Percentiles rank a stretch among this genome's conserved stretches.
Conservation (phyloP, 352 stramenopile genomes). For the Phytophthora lateralis region DNA sequence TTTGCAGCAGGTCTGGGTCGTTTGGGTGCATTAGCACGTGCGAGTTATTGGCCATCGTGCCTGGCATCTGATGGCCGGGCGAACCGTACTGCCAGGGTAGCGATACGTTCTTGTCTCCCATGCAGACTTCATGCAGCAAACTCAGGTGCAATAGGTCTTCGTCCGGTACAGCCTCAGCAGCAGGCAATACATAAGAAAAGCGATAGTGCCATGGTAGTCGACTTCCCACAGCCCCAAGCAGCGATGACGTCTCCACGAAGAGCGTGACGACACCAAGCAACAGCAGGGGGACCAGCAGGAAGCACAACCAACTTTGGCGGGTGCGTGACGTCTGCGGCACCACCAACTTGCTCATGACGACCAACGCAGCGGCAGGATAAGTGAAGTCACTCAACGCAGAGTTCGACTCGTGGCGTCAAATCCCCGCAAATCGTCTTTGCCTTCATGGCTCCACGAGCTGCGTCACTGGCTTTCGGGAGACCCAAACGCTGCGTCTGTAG, state of each 20-base stretch:
- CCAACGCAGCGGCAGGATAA: constrained; percentile 12
- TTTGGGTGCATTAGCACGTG: constrained; percentile 30
- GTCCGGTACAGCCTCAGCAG: constrained; percentile 24
- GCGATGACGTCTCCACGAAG: constrained; percentile 24
- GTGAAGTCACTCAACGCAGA: constrained; percentile 20
- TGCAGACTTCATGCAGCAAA: constrained; percentile 41
- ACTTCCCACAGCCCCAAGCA: constrained; percentile 13
- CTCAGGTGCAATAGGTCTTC: constrained; percentile 40
- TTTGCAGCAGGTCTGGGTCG: constrained; percentile 38
- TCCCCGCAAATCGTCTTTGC: constrained; percentile 28
- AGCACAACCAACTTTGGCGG: constrained; percentile 15
- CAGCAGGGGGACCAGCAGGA: constrained; percentile 27
- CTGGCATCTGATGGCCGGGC: constrained; percentile 29
- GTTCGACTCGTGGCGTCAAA: constrained; percentile 16
- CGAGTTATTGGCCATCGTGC: constrained; percentile 28
- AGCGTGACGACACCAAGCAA: constrained; percentile 23
- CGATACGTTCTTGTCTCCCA: constrained; percentile 23
- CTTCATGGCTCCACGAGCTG: constrained; percentile 17
- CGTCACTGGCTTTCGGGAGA: constrained; percentile 24
- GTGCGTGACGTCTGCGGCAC: constrained; percentile 1
- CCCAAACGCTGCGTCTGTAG: neutral
- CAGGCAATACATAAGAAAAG: constrained; percentile 13
- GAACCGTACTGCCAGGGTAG: constrained; percentile 43
- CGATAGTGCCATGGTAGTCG: constrained; percentile 23
- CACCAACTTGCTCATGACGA: constrained; percentile 18